Evolutionary conservation across 805 yeast species (phyloP).

Genomic region (Zygoascus biomembranicola): DNA sequence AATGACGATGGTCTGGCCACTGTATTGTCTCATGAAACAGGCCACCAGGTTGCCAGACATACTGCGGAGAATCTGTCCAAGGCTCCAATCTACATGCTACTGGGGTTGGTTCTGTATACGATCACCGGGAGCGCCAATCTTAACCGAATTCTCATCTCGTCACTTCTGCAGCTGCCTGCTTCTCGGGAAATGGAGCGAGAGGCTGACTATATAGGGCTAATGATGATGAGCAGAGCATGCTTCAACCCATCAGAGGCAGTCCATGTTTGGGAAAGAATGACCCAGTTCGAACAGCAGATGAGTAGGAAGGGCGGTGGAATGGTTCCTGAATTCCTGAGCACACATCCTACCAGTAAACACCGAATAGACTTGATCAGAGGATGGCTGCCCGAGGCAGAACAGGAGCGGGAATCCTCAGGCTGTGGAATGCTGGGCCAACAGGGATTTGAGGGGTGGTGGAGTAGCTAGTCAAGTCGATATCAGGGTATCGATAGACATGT

Average conservation of each 20-base stretch:
- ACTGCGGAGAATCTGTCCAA: constrained; percentile 74
- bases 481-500: too few species aligned
- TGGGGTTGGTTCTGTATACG: constrained; percentile 47
- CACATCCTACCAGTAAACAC: constrained; percentile 80
- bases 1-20: constrained; percentile 94
- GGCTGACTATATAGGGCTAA: constrained; percentile 90
- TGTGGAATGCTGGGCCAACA: constrained; percentile 24
- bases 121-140: constrained; percentile 52
- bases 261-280: constrained; percentile 78
- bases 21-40: constrained; percentile 84
- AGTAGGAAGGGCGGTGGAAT: constrained; percentile 22
- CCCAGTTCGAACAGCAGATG: constrained; percentile 36
- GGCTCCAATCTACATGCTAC: constrained; percentile 57
- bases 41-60: constrained; percentile 92
- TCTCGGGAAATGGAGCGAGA: constrained; percentile 92
- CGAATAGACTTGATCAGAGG: constrained; percentile 59
- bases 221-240: constrained; percentile 87
- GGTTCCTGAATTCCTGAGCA: constrained; percentile 60
- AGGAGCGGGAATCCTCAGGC: constrained; percentile 34
- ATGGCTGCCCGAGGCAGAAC: constrained; percentile 46
- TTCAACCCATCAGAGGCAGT: constrained; percentile 70
- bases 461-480: background rate
- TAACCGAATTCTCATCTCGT: constrained; percentile 44
- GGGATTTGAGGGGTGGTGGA: background rate
- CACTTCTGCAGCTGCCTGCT: constrained; percentile 68